phyloP scores from a whole-genome alignment of 805 yeast species.

The Saccharomyces paradoxus region DNA sequence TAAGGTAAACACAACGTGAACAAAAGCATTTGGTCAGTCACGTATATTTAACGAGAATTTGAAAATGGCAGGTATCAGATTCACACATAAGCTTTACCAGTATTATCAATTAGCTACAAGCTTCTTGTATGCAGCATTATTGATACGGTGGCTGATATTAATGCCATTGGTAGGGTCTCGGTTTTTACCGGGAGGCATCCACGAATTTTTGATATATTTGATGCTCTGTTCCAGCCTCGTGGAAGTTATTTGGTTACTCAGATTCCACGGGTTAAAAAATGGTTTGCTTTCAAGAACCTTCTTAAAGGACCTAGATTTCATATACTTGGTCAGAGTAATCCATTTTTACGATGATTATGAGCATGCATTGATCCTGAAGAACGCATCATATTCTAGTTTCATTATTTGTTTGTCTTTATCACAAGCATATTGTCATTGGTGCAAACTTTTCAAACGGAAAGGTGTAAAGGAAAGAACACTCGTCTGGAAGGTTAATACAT shows the following conservation, averaged over 20 bases:
- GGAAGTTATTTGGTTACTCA: constrained; percentile 22
- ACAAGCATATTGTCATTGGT: constrained; percentile 25
- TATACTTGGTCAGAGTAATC: constrained; percentile 22
- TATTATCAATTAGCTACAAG: constrained; percentile 22
- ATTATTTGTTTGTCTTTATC: constrained; percentile 20
- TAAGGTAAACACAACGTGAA: neutral
- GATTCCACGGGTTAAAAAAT: constrained; percentile 16
- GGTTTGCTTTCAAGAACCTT: constrained; percentile 13
- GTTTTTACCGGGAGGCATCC: constrained; percentile 65
- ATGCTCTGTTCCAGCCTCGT: constrained; percentile 15
- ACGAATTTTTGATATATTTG: constrained; percentile 43
- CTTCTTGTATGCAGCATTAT: constrained; percentile 21
- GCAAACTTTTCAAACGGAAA: constrained; percentile 20
- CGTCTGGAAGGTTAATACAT: constrained; percentile 17
- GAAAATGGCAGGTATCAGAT: neutral
- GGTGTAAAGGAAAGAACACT: constrained; percentile 2
- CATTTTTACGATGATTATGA: constrained; percentile 30
- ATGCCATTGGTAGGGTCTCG: constrained; percentile 57
- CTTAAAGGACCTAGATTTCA: constrained; percentile 22
- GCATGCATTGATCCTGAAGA: constrained; percentile 25
- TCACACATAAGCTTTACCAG: constrained; percentile 19
- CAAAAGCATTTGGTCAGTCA: neutral
- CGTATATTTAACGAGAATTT: neutral
- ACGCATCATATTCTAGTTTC: constrained; percentile 25
- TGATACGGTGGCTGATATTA: constrained; percentile 42